Evolutionary conservation across 352 stramenopile genomes (phyloP).

Genomic region (Achlya hypogyna): DNA sequence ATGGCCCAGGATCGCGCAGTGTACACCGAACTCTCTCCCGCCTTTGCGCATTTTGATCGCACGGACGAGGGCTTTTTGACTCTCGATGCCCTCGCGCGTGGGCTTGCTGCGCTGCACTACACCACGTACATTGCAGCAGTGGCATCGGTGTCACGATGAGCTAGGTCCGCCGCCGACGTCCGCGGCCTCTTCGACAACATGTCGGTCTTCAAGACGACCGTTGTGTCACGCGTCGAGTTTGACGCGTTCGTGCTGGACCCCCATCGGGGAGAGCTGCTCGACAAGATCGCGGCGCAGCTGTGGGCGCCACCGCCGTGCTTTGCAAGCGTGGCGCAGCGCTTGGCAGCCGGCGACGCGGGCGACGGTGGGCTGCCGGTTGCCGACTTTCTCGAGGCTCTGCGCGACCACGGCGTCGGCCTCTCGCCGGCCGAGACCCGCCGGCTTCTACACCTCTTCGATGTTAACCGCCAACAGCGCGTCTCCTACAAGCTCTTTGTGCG

Average conservation of each 20-base stretch:
- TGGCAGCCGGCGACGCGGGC: slow-evolving; percentile 25
- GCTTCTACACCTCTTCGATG: slow-evolving; percentile 62
- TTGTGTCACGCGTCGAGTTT: slow-evolving; percentile 64
- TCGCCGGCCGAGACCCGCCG: slow-evolving; percentile 27
- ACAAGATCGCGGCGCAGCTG: slow-evolving; percentile 23
- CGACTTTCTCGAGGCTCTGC: slow-evolving; percentile 31
- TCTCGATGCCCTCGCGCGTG: slow-evolving; percentile 24
- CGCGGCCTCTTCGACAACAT: slow-evolving; percentile 30
- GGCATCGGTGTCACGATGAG: slow-evolving; percentile 12
- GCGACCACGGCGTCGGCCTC: slow-evolving; percentile 25
- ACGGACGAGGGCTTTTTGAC: slow-evolving; percentile 44
- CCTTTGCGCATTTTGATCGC: slow-evolving; percentile 63
- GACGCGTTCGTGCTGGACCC: slow-evolving; percentile 68
- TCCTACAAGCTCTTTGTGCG: slow-evolving; percentile 72
- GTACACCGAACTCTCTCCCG: slow-evolving; percentile 33
- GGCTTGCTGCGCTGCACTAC: slow-evolving; percentile 40
- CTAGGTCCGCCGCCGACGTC: slow-evolving; percentile 26
- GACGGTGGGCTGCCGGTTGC: slow-evolving; percentile 27
- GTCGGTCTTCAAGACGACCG: slow-evolving; percentile 34
- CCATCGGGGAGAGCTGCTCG: slow-evolving; percentile 27
- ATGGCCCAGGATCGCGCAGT: slow-evolving; percentile 21
- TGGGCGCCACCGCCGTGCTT: slow-evolving; percentile 24
- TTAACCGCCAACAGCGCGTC: slow-evolving; percentile 33
- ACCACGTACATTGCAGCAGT: not conserved
- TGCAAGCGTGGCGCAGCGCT: slow-evolving; percentile 21